Evolutionary conservation across 2,329 filamentous ascomycete species (phyloP).

Genomic region (Colletotrichum australisinense): DNA sequence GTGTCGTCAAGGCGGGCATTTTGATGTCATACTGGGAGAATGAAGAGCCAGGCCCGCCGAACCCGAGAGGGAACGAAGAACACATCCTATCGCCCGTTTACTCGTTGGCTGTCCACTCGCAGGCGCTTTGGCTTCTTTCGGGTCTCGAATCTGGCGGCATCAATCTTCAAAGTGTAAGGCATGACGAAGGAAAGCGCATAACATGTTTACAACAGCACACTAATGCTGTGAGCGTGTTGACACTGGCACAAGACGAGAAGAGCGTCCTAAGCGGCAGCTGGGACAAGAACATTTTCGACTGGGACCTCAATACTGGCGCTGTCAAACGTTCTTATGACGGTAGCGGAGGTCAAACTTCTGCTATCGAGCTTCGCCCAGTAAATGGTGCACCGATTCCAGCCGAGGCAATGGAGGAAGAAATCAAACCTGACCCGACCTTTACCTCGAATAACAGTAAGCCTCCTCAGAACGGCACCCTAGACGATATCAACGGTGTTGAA

Average conservation of each 20-base stretch:
- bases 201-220: slow-evolving; percentile 84
- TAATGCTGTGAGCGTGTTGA: slow-evolving; percentile 90
- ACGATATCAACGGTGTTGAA: slow-evolving; percentile 18
- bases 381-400: slow-evolving; percentile 81
- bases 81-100: slow-evolving; percentile 88
- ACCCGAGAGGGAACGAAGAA: slow-evolving; percentile 63
- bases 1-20: slow-evolving; percentile 93
- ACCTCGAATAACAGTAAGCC: slow-evolving; percentile 79
- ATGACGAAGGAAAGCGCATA: slow-evolving; percentile 94
- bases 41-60: slow-evolving; percentile 73
- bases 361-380: slow-evolving; percentile 85
- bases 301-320: slow-evolving; percentile 91
- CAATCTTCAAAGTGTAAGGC: slow-evolving; percentile 91
- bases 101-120: slow-evolving; percentile 89
- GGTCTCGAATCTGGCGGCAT: slow-evolving; percentile 92
- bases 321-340: slow-evolving; percentile 81
- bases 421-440: slow-evolving; percentile 73
- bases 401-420: slow-evolving; percentile 70
- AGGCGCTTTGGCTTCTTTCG: slow-evolving; percentile 91
- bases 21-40: slow-evolving; percentile 99
- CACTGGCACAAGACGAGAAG: slow-evolving; percentile 84
- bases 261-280: slow-evolving; percentile 93
- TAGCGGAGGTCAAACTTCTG: slow-evolving; percentile 85
- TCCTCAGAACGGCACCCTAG: slow-evolving; percentile 62
- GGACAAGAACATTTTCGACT: slow-evolving; percentile 95